Base-by-base conservation (phyloP, 1,139 yeast genomes). In the Torulaspora globosa region DNA sequence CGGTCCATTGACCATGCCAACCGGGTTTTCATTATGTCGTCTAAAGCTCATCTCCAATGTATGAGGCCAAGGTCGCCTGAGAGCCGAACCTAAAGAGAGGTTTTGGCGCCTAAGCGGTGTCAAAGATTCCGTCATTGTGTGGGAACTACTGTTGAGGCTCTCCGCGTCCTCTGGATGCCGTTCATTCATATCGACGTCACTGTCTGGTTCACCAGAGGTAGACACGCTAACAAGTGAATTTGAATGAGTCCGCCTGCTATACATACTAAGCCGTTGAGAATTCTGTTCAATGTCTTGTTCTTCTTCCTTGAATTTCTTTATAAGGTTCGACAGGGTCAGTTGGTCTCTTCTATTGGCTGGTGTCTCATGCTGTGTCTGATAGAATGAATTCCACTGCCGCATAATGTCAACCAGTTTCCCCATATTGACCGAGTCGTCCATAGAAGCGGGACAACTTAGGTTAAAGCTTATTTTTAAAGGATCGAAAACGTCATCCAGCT, bases 401-500 rank as follows among this genome's bases (percentile, higher is more conserved):
- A 60, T 53, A 32, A 50, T 54, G 14, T 58, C 63, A 2, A 56
- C 30, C 23, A 62, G 39, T 19, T 50, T 51, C 11, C 45, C 47
- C 11, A 58, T 30, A 19, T 56, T 31, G 1, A 38, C 32, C 3
- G 43, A 19, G 18, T 51, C 56, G n/a, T 43, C 42, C 7, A 35
- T 24, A n/a, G 28, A n/a, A 37, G 48, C 47, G 3, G 39, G 15
- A 11, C 36, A 39, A 4, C 56, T 53, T 19, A 34, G n/a, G 3
- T 43, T 38, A 10, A 43, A 38, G 11, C 43, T 41, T 21, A 57
- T 33, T 19, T 48, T 45, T 9, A 43, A 16, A 4, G 44, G 21
- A 8, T 50, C 41, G 12, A 57, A 14, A 10, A 39, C 14, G 2
- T 39, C 57, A 54, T 85, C 92, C n/a, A 72, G 58, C 1, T 70